Evolutionary conservation across 768 basidiomycete genomes (phyloP).

Genomic region (Tylopilus subfusipes): DNA sequence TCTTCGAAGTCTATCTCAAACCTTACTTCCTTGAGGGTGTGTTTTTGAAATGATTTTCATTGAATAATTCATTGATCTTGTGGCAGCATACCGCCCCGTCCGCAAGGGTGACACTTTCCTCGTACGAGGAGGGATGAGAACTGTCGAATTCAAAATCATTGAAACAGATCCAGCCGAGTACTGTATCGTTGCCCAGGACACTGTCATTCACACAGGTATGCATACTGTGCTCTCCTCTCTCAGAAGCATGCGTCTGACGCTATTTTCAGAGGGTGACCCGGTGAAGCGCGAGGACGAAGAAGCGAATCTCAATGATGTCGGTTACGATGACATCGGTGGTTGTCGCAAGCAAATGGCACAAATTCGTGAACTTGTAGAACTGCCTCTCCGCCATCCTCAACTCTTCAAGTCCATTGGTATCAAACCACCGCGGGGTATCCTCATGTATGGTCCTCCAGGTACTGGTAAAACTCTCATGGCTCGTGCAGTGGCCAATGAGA

Average conservation of each 20-base stretch:
- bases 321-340: conserved; percentile 99
- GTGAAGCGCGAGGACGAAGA: conserved; percentile 99
- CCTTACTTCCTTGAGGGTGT: conserved; percentile 97
- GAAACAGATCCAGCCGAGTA: conserved; percentile 98
- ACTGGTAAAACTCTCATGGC: conserved; percentile 99
- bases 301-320: conserved; percentile 92
- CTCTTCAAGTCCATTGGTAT: conserved; percentile 99
- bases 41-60: conserved; percentile 11
- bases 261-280: conserved; percentile 83
- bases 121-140: conserved; percentile 96
- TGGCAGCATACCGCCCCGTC: conserved; percentile 83
- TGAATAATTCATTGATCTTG: conserved; percentile 2
- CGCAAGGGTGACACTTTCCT: conserved; percentile 99
- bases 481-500: conserved; percentile 98
- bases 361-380: conserved; percentile 97
- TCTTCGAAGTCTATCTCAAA: conserved; percentile 98
- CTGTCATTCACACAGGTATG: conserved; percentile 87
- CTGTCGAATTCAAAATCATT: conserved; percentile 98
- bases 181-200: conserved; percentile 99
- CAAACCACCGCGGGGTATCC: conserved; percentile 98
- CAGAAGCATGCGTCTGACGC: conserved; percentile 2
- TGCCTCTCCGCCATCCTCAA: conserved; percentile 97
- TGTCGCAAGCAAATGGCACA: conserved; percentile 99
- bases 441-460: conserved; percentile 98
- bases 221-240: not conserved